Conservation (phyloP, 208 protist genomes). For the Leishmania mexicana region DNA sequence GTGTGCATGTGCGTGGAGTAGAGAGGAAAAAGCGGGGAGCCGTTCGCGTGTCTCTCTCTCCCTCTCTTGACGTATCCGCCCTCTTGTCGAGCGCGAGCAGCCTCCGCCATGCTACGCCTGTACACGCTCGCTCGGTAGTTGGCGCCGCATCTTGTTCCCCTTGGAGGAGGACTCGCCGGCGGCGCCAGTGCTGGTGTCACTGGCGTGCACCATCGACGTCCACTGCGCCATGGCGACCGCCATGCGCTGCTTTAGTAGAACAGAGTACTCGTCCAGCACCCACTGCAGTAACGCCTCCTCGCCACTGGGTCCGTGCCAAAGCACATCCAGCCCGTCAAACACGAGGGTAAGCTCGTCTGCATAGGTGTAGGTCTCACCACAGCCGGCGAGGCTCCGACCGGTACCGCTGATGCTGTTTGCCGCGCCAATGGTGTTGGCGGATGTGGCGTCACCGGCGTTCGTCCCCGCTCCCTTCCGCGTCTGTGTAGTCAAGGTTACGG, state of each 20-base stretch:
- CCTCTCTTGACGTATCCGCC: background rate
- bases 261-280: slow-evolving; percentile 49
- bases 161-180: slow-evolving; percentile 10
- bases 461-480: slow-evolving; percentile 1
- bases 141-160: background rate
- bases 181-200: background rate
- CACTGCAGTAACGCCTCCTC: slow-evolving; percentile 55
- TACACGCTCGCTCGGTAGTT: background rate
- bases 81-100: background rate
- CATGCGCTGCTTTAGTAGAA: slow-evolving; percentile 34
- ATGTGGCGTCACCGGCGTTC: background rate
- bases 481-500: slow-evolving; percentile 3
- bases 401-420: background rate
- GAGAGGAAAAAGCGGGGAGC: background rate
- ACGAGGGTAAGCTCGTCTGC: slow-evolving; percentile 5
- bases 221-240: slow-evolving; percentile 16
- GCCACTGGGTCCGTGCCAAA: slow-evolving; percentile 44
- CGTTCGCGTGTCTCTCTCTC: background rate
- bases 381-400: background rate
- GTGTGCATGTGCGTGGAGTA: too few species aligned
- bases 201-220: slow-evolving; percentile 13
- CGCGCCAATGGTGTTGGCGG: background rate
- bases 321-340: slow-evolving; percentile 55
- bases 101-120: background rate
- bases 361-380: background rate